A percentile compares a stretch with the other conserved stretches of the same genome.
These are phyloP conservation scores for Craspedostauros australis DNA, from an alignment of 108 stramenopile species.

Conservation along the genomic window DNA sequence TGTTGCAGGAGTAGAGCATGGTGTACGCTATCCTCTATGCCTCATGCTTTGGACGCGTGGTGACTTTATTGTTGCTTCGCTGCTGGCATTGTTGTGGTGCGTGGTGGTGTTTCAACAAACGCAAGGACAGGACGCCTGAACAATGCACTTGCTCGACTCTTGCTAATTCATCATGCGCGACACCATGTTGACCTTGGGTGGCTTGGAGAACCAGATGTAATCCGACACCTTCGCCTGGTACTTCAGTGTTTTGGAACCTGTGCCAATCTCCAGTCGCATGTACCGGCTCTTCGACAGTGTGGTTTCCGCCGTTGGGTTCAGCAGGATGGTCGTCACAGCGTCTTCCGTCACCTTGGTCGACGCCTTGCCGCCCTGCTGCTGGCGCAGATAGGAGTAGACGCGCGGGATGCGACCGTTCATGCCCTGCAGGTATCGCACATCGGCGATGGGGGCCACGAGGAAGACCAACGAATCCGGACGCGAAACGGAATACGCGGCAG, in stretches of 20 bases:
- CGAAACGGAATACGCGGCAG: slow-evolving; percentile 45
- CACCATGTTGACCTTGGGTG: slow-evolving; percentile 82
- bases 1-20: no score
- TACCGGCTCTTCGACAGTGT: slow-evolving; percentile 59
- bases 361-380: slow-evolving; percentile 13
- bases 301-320: slow-evolving; percentile 73
- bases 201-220: slow-evolving; percentile 75
- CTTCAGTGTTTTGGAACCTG: slow-evolving; percentile 57
- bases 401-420: slow-evolving; percentile 75
- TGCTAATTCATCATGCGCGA: slow-evolving; percentile 84
- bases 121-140: no score
- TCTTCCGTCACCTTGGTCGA: slow-evolving; percentile 46
- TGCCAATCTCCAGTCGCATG: slow-evolving; percentile 76
- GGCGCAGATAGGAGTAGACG: slow-evolving; percentile 28
- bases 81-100: no score
- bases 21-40: no score
- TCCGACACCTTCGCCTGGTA: slow-evolving; percentile 82
- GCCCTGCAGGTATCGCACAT: slow-evolving; percentile 67
- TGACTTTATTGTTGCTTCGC: no score
- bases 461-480: slow-evolving; percentile 53
- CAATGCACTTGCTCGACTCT: no score
- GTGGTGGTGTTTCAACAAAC: no score
- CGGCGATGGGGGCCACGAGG: slow-evolving; percentile 48
- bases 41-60: no score
- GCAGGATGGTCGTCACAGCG: slow-evolving; percentile 73